A percentile compares a stretch with the other conserved stretches of the same genome.
phyloP scores from a whole-genome alignment of 371 early-diverging fungal genomes.

The Lichtheimia ramosa region DNA sequence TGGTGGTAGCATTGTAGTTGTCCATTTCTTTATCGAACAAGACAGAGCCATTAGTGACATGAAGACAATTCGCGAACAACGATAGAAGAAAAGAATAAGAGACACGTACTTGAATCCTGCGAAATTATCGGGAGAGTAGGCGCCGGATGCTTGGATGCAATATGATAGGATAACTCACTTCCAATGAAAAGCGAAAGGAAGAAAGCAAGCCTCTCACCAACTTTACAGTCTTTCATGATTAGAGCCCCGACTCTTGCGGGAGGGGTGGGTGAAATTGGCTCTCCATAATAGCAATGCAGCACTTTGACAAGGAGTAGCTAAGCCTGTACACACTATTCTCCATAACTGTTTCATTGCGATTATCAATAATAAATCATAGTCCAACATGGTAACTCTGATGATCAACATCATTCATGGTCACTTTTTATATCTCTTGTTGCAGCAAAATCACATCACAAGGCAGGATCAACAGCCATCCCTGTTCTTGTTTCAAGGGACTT shows the following conservation, averaged over 20 bases:
- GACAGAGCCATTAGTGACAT: background rate
- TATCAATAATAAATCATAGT: no score
- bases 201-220: background rate
- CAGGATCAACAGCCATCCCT: no score
- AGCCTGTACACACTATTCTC: no score
- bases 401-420: no score
- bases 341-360: no score
- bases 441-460: no score
- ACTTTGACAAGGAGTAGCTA: no score
- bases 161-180: conserved; percentile 6
- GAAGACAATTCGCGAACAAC: background rate
- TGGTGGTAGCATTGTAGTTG: conserved; percentile 5
- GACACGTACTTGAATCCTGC: background rate
- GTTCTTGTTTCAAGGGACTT: no score
- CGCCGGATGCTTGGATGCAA: conserved; percentile 8
- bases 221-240: background rate
- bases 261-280: no score
- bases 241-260: background rate
- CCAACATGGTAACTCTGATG: no score
- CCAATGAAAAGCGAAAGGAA: background rate
- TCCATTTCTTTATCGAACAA: background rate
- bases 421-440: no score
- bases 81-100: background rate
- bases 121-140: background rate
- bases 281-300: no score